These are phyloP conservation scores for Hymenoscyphus scutula DNA, from an alignment of 2,329 filamentous ascomycete species.

Conservation along the genomic window DNA sequence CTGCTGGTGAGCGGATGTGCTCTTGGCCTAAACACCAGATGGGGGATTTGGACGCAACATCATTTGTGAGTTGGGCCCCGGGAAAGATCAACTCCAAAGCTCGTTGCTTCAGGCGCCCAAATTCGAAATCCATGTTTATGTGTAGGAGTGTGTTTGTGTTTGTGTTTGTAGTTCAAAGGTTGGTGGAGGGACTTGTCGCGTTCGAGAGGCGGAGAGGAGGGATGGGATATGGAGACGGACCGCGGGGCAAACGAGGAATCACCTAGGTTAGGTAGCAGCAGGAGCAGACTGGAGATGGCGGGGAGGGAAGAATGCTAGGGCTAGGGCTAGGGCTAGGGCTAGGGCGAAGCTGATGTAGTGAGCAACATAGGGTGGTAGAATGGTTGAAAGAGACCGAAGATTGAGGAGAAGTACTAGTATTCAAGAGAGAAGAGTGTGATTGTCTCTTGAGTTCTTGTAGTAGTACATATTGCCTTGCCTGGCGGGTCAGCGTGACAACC, in stretches of 20 bases:
- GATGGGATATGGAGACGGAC: background rate
- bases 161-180: background rate
- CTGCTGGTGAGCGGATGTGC: slow-evolving; percentile 43
- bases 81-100: slow-evolving; percentile 65
- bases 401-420: background rate
- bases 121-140: slow-evolving; percentile 69
- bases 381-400: background rate
- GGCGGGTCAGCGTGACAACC: too few species aligned
- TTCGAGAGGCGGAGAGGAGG: background rate
- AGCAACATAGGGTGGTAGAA: background rate
- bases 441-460: too few species aligned
- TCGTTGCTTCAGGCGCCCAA: slow-evolving; percentile 76
- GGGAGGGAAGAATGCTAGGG: background rate
- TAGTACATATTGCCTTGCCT: too few species aligned
- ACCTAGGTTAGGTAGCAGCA: background rate
- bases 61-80: slow-evolving; percentile 86
- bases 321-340: too few species aligned
- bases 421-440: too few species aligned
- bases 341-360: background rate
- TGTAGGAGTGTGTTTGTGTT: slow-evolving; percentile 49
- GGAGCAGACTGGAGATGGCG: background rate
- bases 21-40: slow-evolving; percentile 79
- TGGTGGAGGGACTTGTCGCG: background rate
- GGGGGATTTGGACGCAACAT: slow-evolving; percentile 61
- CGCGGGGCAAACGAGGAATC: background rate